phyloP scores from a whole-genome alignment of 352 stramenopile species.

The Pythium graminicola region DNA sequence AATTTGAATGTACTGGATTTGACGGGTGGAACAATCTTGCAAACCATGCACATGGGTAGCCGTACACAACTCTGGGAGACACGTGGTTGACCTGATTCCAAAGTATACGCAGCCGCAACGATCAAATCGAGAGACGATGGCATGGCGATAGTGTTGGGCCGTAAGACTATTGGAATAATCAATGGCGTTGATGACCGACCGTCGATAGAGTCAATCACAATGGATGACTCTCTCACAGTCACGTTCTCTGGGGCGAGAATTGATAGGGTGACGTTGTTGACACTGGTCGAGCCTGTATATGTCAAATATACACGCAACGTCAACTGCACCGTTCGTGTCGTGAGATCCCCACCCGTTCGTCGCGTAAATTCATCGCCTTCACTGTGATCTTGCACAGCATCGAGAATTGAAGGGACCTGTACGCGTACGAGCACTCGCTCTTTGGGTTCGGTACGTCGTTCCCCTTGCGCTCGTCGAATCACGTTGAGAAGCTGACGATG shows the following conservation, averaged over 20 bases:
- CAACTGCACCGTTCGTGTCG: constrained; percentile 32
- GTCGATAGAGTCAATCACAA: constrained; percentile 67
- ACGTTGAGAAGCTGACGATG: constrained; percentile 81
- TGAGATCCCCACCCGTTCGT: constrained; percentile 16
- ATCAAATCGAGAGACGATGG: constrained; percentile 57
- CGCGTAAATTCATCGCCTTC: constrained; percentile 34
- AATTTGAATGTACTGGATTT: constrained; percentile 86
- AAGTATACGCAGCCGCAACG: constrained; percentile 66
- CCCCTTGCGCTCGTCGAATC: constrained; percentile 71
- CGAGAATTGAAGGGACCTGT: constrained; percentile 63
- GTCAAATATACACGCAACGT: constrained; percentile 81
- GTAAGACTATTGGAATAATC: constrained; percentile 55
- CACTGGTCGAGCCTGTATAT: constrained; percentile 60
- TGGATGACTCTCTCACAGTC: constrained; percentile 46
- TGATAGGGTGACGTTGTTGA: constrained; percentile 74
- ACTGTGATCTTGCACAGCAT: constrained; percentile 34
- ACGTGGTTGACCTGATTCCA: constrained; percentile 61
- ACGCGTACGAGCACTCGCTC: constrained; percentile 69
- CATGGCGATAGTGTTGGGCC: constrained; percentile 40
- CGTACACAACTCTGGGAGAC: constrained; percentile 54
- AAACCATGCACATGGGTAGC: constrained; percentile 72
- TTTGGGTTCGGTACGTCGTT: constrained; percentile 58
- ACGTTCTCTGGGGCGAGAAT: constrained; percentile 62
- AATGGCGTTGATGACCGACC: constrained; percentile 52
- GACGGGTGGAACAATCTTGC: constrained; percentile 59